A percentile compares a stretch with the other conserved stretches of the same genome.
phyloP scores from a whole-genome alignment of 768 basidiomycete species.

The Tylopilus intermedius region DNA sequence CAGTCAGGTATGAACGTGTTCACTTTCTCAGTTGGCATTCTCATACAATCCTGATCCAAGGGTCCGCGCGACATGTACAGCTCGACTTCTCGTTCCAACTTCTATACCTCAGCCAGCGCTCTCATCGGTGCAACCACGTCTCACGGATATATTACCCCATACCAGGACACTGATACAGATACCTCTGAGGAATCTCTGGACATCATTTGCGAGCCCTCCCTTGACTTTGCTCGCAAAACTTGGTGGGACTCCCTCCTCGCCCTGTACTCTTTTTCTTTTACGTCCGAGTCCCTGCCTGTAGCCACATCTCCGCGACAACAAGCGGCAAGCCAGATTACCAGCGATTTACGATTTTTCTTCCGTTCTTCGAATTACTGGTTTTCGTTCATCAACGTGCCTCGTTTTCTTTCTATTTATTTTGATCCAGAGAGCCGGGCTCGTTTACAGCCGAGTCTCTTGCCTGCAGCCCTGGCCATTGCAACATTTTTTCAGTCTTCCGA shows the following conservation, averaged over 20 bases:
- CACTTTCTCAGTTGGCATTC: constrained; percentile 16
- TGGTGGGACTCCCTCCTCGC: constrained; percentile 75
- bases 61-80: constrained; percentile 7
- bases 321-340: constrained; percentile 41
- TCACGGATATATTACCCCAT: constrained; percentile 4
- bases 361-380: constrained; percentile 65
- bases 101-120: not conserved
- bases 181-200: constrained; percentile 7
- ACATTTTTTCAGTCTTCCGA: constrained; percentile 70
- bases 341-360: constrained; percentile 63
- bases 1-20: constrained; percentile 31
- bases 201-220: constrained; percentile 54
- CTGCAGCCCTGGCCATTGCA: constrained; percentile 59
- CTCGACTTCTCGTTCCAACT: constrained; percentile 5
- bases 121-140: not conserved
- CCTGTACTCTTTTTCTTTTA: constrained; percentile 42
- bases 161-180: constrained; percentile 13
- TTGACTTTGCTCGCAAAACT: constrained; percentile 63
- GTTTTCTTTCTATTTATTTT: constrained; percentile 55
- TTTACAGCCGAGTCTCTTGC: constrained; percentile 65
- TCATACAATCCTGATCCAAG: constrained; percentile 25
- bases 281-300: constrained; percentile 23
- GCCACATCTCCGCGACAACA: constrained; percentile 43
- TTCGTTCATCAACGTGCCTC: constrained; percentile 68
- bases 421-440: constrained; percentile 48